Percentiles rank a stretch among this genome's conserved stretches.
These are phyloP conservation scores for Pleurotus pulmonarius DNA, from an alignment of 768 basidiomycete genomes.

Conservation along the genomic window DNA sequence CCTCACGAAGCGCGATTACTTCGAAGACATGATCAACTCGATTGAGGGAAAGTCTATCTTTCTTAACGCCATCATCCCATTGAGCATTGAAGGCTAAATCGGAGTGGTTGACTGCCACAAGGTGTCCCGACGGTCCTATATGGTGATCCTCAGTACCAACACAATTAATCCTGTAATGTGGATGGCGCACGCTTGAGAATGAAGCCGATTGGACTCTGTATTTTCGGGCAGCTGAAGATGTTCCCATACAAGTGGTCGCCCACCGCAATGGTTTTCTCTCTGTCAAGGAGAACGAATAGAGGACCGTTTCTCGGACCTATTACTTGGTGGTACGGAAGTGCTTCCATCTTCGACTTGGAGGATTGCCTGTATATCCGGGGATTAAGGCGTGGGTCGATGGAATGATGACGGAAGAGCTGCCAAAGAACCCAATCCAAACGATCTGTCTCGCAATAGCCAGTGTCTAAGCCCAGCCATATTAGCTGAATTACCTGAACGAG, in stretches of 20 bases:
- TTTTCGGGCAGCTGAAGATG: background rate
- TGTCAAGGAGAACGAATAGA: background rate
- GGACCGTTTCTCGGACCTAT: background rate
- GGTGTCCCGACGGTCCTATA: background rate
- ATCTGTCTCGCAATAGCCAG: background rate
- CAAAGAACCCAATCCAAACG: background rate
- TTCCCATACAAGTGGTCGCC: background rate
- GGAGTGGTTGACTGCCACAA: background rate
- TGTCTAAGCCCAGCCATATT: background rate
- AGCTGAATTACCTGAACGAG: background rate
- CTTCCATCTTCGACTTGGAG: background rate
- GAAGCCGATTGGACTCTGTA: background rate
- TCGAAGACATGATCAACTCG: background rate
- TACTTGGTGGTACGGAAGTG: background rate
- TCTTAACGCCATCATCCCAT: background rate
- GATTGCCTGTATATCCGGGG: background rate
- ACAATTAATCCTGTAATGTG: too few species aligned
- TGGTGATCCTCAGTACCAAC: too few species aligned
- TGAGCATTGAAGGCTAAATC: background rate
- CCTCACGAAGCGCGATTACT: too few species aligned
- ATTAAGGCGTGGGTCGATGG: background rate
- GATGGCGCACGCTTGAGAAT: background rate
- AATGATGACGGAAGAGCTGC: background rate
- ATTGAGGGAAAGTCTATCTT: background rate
- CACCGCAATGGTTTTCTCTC: background rate